Percentiles rank a stretch among this genome's conserved stretches.
Evolutionary conservation across 495 filamentous ascomycete genomes (phyloP).

Genomic region (Melanomma pulvis-pyrius): DNA sequence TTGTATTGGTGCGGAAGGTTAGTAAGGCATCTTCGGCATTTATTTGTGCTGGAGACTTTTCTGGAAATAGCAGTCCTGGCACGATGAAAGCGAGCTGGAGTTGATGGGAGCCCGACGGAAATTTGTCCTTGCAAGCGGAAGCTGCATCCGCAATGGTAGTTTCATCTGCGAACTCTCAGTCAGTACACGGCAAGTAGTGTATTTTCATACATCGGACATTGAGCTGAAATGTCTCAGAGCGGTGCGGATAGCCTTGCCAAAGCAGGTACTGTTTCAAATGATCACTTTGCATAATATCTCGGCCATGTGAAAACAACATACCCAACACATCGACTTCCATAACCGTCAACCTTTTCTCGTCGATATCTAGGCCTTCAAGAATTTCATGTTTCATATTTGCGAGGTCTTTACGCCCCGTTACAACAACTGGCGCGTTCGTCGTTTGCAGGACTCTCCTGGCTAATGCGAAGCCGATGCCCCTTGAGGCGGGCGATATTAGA

Average conservation of each 20-base stretch:
- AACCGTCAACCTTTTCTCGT: conserved; percentile 55
- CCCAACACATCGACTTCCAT: conserved; percentile 63
- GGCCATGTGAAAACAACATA: conserved; percentile 41
- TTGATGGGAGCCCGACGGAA: conserved; percentile 53
- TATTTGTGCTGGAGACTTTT: conserved; percentile 70
- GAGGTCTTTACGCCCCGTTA: conserved; percentile 66
- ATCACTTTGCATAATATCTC: too few species aligned
- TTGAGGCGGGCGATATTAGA: conserved; percentile 67
- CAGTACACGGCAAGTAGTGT: not conserved
- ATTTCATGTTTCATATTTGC: conserved; percentile 56
- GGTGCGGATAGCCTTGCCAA: too few species aligned
- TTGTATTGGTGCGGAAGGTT: conserved; percentile 68
- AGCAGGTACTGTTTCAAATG: too few species aligned
- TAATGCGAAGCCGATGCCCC: conserved; percentile 74
- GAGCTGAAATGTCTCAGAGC: too few species aligned
- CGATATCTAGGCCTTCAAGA: conserved; percentile 54
- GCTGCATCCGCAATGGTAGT: conserved; percentile 52
- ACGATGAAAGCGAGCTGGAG: conserved; percentile 72
- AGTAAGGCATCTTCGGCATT: conserved; percentile 57
- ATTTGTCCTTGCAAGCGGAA: conserved; percentile 45
- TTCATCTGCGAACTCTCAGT: conserved; percentile 49
- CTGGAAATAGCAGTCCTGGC: conserved; percentile 73
- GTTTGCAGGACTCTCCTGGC: conserved; percentile 66
- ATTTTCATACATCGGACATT: not conserved
- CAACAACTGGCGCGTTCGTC: conserved; percentile 69